A percentile compares a stretch with the other conserved stretches of the same genome.
Conservation (phyloP, 2,329 filamentous ascomycete genomes). For the Colletotrichum phormii region DNA sequence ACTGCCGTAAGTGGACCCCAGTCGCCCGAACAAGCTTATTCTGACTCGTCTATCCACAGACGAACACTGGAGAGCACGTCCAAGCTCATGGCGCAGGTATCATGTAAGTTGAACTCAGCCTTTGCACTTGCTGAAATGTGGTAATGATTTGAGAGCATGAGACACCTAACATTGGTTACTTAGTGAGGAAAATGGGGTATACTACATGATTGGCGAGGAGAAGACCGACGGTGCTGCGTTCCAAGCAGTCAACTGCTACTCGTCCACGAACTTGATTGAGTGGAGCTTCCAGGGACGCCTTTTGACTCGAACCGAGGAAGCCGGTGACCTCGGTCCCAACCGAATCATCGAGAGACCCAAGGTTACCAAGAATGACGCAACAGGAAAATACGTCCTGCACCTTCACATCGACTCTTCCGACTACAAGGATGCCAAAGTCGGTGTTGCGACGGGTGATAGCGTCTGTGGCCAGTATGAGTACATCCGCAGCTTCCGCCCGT, state of each 20-base stretch:
- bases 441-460: constrained; percentile 68
- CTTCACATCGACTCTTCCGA: constrained; percentile 73
- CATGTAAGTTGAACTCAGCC: constrained; percentile 47
- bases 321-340: constrained; percentile 69
- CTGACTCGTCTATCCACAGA: constrained; percentile 39
- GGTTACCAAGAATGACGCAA: constrained; percentile 75
- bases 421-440: constrained; percentile 74
- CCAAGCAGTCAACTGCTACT: constrained; percentile 76
- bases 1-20: constrained; percentile 49
- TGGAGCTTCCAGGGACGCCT: constrained; percentile 73
- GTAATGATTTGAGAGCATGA: not conserved
- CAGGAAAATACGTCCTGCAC: constrained; percentile 74
- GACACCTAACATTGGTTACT: not conserved
- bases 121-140: not conserved
- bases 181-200: constrained; percentile 62
- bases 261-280: constrained; percentile 69
- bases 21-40: not conserved
- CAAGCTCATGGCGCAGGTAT: constrained; percentile 76
- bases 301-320: constrained; percentile 60
- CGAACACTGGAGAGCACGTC: constrained; percentile 64
- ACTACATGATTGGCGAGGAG: constrained; percentile 78
- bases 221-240: constrained; percentile 72
- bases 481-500: constrained; percentile 48
- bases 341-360: constrained; percentile 76
- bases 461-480: constrained; percentile 70